These are phyloP conservation scores for Euphorbia tirucalli DNA, from an alignment of 345 rosid genomes.

Conservation along the genomic window DNA sequence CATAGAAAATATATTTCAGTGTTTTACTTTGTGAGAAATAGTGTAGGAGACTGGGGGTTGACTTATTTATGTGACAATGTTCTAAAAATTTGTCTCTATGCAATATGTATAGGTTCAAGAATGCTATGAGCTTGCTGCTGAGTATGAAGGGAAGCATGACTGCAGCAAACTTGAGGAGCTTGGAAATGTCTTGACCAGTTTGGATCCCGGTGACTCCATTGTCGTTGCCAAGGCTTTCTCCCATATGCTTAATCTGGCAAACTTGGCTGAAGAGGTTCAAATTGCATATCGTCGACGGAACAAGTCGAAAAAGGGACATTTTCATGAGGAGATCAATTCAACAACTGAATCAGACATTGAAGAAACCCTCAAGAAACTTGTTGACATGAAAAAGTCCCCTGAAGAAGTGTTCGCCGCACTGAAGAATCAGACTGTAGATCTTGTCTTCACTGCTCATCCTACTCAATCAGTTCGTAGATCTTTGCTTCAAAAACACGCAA, in stretches of 20 bases:
- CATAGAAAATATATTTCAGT: too few species aligned
- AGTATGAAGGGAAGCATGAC: slow-evolving; percentile 81
- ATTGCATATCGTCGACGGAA: slow-evolving; percentile 81
- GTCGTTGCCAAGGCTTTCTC: slow-evolving; percentile 86
- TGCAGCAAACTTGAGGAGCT: slow-evolving; percentile 82
- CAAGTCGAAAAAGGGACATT: slow-evolving; percentile 85
- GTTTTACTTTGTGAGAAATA: slow-evolving; percentile 48
- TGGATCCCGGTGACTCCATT: slow-evolving; percentile 97
- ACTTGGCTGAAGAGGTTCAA: slow-evolving; percentile 98
- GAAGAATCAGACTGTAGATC: slow-evolving; percentile 95
- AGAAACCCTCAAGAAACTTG: slow-evolving; percentile 92
- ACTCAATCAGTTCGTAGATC: slow-evolving; percentile 96
- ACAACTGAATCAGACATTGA: slow-evolving; percentile 95
- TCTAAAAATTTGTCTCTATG: background rate
- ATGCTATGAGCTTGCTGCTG: slow-evolving; percentile 89
- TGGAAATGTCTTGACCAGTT: slow-evolving; percentile 74
- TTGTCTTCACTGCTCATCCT: slow-evolving; percentile 98
- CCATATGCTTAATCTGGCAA: slow-evolving; percentile 97
- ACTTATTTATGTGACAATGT: slow-evolving; percentile 4
- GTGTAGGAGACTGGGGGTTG: slow-evolving; percentile 16
- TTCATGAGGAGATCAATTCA: slow-evolving; percentile 75
- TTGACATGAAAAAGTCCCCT: slow-evolving; percentile 78
- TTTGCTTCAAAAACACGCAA: slow-evolving; percentile 90
- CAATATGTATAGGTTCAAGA: slow-evolving; percentile 75
- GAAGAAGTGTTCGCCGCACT: slow-evolving; percentile 86